Evolutionary conservation across 371 early-diverging fungal species (phyloP).

Genomic region (Haplosporangium sp.): DNA sequence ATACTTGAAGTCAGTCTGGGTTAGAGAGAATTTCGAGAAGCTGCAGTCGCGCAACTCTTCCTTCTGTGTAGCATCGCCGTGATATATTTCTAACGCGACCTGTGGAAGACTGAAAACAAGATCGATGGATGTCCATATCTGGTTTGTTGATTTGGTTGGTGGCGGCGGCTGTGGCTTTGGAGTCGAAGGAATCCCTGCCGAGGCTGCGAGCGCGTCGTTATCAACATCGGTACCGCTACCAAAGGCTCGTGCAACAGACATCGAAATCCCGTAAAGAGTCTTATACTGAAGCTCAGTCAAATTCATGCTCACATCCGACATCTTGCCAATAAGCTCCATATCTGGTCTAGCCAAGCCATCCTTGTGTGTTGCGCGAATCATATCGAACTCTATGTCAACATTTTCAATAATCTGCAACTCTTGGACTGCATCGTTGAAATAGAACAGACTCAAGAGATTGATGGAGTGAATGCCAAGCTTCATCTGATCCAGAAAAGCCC

Average conservation of each 20-base stretch:
- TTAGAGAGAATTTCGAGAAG: constrained; percentile 69
- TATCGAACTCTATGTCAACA: constrained; percentile 79
- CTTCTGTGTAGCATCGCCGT: constrained; percentile 63
- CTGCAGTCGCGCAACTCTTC: constrained; percentile 55
- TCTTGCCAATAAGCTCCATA: constrained; percentile 65
- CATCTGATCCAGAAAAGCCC: constrained; percentile 65
- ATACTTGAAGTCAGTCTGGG: constrained; percentile 71
- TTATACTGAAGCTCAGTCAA: constrained; percentile 86
- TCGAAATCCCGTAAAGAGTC: constrained; percentile 74
- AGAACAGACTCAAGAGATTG: constrained; percentile 71
- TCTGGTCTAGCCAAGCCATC: constrained; percentile 58
- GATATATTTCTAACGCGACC: constrained; percentile 77
- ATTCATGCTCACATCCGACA: constrained; percentile 83
- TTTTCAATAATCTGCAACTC: constrained; percentile 84
- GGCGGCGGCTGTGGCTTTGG: constrained; percentile 25
- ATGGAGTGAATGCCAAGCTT: constrained; percentile 78
- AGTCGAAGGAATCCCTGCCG: constrained; percentile 37
- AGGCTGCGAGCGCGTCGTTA: constrained; percentile 41
- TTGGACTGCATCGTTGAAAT: constrained; percentile 54
- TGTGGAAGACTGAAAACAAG: constrained; percentile 59
- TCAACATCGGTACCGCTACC: constrained; percentile 52
- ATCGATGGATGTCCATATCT: constrained; percentile 56
- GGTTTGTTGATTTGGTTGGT: constrained; percentile 21
- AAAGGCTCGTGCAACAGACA: constrained; percentile 71
- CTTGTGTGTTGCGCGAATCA: constrained; percentile 59